Evolutionary conservation across 1,284 basidiomycete species (phyloP), one percentile per base, ranked within the genome.

Genomic region (Puccinia polysora): DNA sequence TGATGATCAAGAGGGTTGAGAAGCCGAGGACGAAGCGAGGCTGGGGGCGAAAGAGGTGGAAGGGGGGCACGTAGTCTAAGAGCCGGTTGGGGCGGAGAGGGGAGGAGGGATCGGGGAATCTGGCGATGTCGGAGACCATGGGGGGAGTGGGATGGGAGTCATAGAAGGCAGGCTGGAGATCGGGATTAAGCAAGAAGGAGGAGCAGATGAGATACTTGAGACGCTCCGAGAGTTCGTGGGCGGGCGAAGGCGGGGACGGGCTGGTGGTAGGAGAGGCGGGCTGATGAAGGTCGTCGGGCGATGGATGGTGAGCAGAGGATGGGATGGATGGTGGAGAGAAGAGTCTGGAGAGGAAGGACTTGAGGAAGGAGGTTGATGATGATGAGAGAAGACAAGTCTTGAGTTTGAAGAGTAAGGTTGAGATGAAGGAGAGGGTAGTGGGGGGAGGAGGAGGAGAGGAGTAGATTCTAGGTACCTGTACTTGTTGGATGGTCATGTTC

Each of bases 201-300:
- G 67, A 60, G 50, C 67, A 70, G 30, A 70, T 70, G 14, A 70
- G 45, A 55, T 70, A 70, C 34, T 70, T 70, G 25, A 70, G 47
- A 30, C 45, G 15, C 40, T 70, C 67, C 20, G 67, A 70, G 5
- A 70, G 47, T 30, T 55, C n/a, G n/a, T n/a, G n/a, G n/a, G n/a
- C n/a, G n/a, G n/a, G n/a, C n/a, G n/a, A n/a, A n/a, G n/a, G n/a
- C n/a, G n/a, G n/a, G n/a, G n/a, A n/a, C n/a, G n/a, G n/a, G n/a
- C n/a, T n/a, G n/a, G n/a, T n/a, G n/a, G n/a, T n/a, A n/a, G n/a
- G n/a, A n/a, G n/a, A 10, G 8, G 8, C 14, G n/a, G n/a, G n/a
- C n/a, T n/a, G n/a, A n/a, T n/a, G n/a, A n/a, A n/a, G n/a, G n/a
- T n/a, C n/a, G n/a, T n/a, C n/a, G n/a, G n/a, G n/a, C n/a, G n/a